Evolutionary conservation across 2,329 filamentous ascomycete species (phyloP), one percentile per base, ranked within the genome.

Genomic region (Microascus cirrosus): DNA sequence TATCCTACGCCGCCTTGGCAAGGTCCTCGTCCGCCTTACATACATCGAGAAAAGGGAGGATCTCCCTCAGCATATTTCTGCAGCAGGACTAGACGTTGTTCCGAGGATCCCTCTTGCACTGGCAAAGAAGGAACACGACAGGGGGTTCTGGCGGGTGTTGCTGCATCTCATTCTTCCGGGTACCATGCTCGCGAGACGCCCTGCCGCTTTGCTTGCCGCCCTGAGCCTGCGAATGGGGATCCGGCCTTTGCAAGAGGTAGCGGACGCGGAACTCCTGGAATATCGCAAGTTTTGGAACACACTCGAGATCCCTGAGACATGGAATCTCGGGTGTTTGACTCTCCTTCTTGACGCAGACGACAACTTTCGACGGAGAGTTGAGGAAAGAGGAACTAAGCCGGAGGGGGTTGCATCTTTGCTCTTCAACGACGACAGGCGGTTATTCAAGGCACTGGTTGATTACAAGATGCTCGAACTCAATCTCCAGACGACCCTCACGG

Each of bases 141-240:
- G 68, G 35, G 65, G 67, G 57, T 79, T 80, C 62, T 80, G 76
- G 76, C 74, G 73, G 63, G 63, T 78, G 1, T 65, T 80, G 4
- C 67, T 80, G 1, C 77, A 80, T 55, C 60, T 71, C 2, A 70
- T 80, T 3, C 66, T 78, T 3, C 75, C 77, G 0, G 77, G 77
- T 0, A 80, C 77, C 0, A 73, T 72, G 68, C 63, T 80, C 12
- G 68, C 70, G 0, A 62, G 69, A 2, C 75, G 77, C 2, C 71
- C 76, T 0, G 73, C 75, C 0, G 74, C 74, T 0, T 62, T 80
- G 12, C 67, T 80, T 3, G 76, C 77, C 0, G 76, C 76, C 0
- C 67, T 80, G 3, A 71, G 71, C 39, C 67, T 80, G n/a, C 70
- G 73, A 3, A 74, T 80, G 66, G 77, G 77, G 0, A 71, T 80